These are phyloP conservation scores for Macrophomina tecta DNA, from an alignment of 2,329 filamentous ascomycete species.

Conservation along the genomic window DNA sequence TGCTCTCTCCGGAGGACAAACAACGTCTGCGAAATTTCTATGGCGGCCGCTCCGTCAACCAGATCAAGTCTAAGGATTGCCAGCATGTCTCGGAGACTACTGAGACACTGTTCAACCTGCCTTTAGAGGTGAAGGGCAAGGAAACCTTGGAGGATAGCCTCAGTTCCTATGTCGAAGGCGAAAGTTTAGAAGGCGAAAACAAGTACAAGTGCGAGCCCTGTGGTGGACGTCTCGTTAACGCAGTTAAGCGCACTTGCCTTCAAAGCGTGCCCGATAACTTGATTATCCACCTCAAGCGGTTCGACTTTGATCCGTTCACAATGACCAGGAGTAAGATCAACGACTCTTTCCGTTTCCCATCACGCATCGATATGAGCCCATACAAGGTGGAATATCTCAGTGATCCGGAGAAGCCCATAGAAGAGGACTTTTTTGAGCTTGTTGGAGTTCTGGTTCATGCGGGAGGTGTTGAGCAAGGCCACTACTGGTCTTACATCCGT, in stretches of 20 bases:
- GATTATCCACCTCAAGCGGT: constrained; percentile 92
- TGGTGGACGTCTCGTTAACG: constrained; percentile 81
- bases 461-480: constrained; percentile 89
- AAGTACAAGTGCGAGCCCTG: constrained; percentile 97
- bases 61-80: constrained; percentile 95
- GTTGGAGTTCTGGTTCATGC: constrained; percentile 95
- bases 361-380: constrained; percentile 80
- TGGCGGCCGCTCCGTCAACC: constrained; percentile 88
- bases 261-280: constrained; percentile 93
- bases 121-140: constrained; percentile 96
- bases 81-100: constrained; percentile 88
- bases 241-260: constrained; percentile 88
- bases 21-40: constrained; percentile 81
- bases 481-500: constrained; percentile 96
- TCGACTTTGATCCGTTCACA: constrained; percentile 79
- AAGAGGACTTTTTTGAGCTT: constrained; percentile 84
- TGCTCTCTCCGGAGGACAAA: constrained; percentile 71
- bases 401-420: constrained; percentile 59
- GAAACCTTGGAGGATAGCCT: constrained; percentile 82
- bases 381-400: constrained; percentile 89
- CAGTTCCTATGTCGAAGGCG: constrained; percentile 92
- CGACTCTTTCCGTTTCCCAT: constrained; percentile 88
- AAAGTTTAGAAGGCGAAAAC: constrained; percentile 97
- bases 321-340: constrained; percentile 92
- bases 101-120: constrained; percentile 92